Evolutionary conservation across 2,329 filamentous ascomycete genomes (phyloP).

Genomic region (Xylariaceae sp.): DNA sequence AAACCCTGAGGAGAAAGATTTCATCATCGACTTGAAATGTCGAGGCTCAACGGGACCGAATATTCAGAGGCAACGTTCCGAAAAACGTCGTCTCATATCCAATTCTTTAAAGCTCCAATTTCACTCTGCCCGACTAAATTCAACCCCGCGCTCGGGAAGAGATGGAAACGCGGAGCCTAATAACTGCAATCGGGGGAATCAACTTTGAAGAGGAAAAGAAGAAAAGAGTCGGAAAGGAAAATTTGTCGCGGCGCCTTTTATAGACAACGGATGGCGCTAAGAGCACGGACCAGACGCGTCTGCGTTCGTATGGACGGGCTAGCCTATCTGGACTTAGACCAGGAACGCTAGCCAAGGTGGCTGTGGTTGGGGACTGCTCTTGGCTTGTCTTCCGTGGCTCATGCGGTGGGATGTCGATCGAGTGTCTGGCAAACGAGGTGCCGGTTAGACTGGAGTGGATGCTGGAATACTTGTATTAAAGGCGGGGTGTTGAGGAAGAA

Average conservation of each 20-base stretch:
- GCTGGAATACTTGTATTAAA: too few relatives aligned
- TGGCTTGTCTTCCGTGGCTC: not conserved
- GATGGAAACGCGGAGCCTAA: constrained; percentile 44
- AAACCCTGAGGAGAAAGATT: too few relatives aligned
- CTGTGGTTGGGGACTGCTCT: not conserved
- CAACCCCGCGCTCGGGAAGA: constrained; percentile 48
- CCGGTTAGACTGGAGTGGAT: too few relatives aligned
- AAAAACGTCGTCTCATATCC: constrained; percentile 44
- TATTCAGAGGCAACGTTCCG: constrained; percentile 37
- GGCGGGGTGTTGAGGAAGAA: too few relatives aligned
- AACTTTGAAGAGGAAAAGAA: constrained; percentile 44
- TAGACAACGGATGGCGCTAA: constrained; percentile 5
- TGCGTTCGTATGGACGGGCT: not conserved
- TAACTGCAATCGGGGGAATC: constrained; percentile 51
- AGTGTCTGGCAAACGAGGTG: too few relatives aligned
- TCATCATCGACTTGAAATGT: constrained; percentile 13
- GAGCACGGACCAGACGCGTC: constrained; percentile 15
- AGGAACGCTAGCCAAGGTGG: not conserved
- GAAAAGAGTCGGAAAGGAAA: constrained; percentile 12
- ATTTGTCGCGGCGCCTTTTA: constrained; percentile 11
- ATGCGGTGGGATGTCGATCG: too few relatives aligned
- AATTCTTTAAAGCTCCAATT: constrained; percentile 61
- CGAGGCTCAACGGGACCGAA: constrained; percentile 56
- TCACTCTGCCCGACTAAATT: constrained; percentile 53
- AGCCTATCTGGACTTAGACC: not conserved